Conservation (phyloP, 345 rosid genomes). For the Eucalyptus cloeziana region DNA sequence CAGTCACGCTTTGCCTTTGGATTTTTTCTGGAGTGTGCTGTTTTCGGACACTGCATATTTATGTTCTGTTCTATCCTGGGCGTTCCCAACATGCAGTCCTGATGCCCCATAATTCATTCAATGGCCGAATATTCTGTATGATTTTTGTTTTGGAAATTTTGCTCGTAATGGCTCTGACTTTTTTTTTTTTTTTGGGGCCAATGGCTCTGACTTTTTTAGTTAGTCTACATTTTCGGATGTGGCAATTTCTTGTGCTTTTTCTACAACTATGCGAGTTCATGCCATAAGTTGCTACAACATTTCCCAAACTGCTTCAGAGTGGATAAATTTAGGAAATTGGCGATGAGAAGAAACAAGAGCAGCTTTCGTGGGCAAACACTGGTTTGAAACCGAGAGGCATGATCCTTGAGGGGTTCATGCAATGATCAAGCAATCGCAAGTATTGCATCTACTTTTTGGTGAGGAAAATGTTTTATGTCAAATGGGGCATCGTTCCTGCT, state of each 20-base stretch:
- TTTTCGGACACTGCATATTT: too few species aligned
- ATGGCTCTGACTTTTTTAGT: too few species aligned
- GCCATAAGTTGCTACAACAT: not conserved
- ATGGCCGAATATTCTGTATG: not conserved
- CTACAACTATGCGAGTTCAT: not conserved
- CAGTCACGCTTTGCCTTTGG: too few species aligned
- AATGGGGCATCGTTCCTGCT: not conserved
- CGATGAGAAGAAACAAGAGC: not conserved
- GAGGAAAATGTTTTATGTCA: not conserved
- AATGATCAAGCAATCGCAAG: not conserved
- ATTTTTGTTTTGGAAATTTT: not conserved
- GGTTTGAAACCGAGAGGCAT: not conserved
- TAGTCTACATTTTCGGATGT: too few species aligned
- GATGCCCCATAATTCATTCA: not conserved
- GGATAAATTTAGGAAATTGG: not conserved
- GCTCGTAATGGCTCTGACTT: too few species aligned
- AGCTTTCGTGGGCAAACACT: not conserved
- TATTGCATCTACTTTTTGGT: not conserved
- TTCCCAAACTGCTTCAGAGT: not conserved
- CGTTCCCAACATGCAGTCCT: too few species aligned
- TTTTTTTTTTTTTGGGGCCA: too few species aligned
- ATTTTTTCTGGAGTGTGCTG: too few species aligned
- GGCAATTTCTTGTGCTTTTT: not conserved
- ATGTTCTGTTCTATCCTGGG: too few species aligned
- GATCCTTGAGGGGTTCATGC: not conserved